Evolutionary conservation across 352 stramenopile genomes (phyloP), one percentile per base, ranked within the genome.

Genomic region (Globisporangium heterothallicum): DNA sequence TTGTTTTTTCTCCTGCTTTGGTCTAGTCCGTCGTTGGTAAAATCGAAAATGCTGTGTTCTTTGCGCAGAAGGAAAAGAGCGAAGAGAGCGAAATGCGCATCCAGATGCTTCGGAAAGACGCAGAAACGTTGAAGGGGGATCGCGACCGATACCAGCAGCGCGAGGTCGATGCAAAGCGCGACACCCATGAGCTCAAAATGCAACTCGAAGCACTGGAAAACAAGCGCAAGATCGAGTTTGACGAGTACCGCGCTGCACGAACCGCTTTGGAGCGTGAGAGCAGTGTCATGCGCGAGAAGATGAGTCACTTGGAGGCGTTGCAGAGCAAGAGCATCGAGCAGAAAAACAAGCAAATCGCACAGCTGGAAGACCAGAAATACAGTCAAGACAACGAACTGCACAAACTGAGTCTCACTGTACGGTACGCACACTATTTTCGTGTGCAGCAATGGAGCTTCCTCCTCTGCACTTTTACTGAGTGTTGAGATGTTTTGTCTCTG

Each of bases 161-260:
- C 10, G 82, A 89, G 27, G 52, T 68, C 16, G 76, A 89, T 44
- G 70, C 66, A 27, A 84, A 76, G 24, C 63, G 70, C 3, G 70
- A 86, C 3, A 58, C 56, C 8, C 77, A 89, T 36, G 79, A 88
- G 25, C 59, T 77, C 13, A 77, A 68, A 26, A 76, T 87, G 74
- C 74, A 83, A 36, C 48, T 89, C 5, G 76, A 90, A 7, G 77
- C 88, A 42, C 67, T 88, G 6, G 77, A 92, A 29, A 86, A 74
- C 40, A 55, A 58, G 3, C 68, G 64, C 10, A 74, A 72, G 27
- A 63, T 87, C 30, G 76, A 90, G 34, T 86, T 84, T 61, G 78
- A 92, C 56, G 79, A 89, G 38, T 86, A 88, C 34, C 72, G 76
- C 2, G 61, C 55, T 1, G 47, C 68, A 24, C 61, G 77, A 3